Evolutionary conservation across 495 filamentous ascomycete genomes (phyloP).

Genomic region (Darksidea phi): DNA sequence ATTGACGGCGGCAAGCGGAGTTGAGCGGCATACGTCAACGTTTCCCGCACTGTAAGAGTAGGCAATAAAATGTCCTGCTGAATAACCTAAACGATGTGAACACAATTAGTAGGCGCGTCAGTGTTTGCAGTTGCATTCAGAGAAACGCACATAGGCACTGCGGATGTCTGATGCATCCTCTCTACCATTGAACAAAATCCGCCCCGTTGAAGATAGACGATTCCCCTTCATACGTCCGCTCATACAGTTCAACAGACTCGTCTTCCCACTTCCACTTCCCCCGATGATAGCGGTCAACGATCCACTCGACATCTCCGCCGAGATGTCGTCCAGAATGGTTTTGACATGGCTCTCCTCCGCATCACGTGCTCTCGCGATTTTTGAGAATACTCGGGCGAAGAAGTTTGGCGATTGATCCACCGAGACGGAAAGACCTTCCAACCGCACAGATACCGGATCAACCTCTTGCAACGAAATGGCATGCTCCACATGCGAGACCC

Average conservation of each 20-base stretch:
- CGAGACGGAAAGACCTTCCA: slow-evolving; percentile 28
- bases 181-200: slow-evolving; percentile 57
- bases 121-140: too few species aligned
- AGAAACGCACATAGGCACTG: too few species aligned
- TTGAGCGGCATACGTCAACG: slow-evolving; percentile 67
- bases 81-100: slow-evolving; percentile 77
- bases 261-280: slow-evolving; percentile 71
- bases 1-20: slow-evolving; percentile 63
- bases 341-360: slow-evolving; percentile 27
- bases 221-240: slow-evolving; percentile 61
- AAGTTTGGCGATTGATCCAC: slow-evolving; percentile 24
- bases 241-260: slow-evolving; percentile 67
- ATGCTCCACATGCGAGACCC: slow-evolving; percentile 14
- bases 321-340: slow-evolving; percentile 55
- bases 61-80: slow-evolving; percentile 72
- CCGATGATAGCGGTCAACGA: slow-evolving; percentile 72
- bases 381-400: slow-evolving; percentile 21
- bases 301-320: slow-evolving; percentile 57
- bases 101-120: too few species aligned
- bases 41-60: slow-evolving; percentile 70
- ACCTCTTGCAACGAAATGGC: slow-evolving; percentile 31
- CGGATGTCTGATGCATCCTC: slow-evolving; percentile 53
- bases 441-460: slow-evolving; percentile 24
- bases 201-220: slow-evolving; percentile 54
- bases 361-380: background rate